Evolutionary conservation across 129 eudicot genomes (phyloP), one percentile per base, ranked within the genome.

Genomic region (Flaveria ramosissima): DNA sequence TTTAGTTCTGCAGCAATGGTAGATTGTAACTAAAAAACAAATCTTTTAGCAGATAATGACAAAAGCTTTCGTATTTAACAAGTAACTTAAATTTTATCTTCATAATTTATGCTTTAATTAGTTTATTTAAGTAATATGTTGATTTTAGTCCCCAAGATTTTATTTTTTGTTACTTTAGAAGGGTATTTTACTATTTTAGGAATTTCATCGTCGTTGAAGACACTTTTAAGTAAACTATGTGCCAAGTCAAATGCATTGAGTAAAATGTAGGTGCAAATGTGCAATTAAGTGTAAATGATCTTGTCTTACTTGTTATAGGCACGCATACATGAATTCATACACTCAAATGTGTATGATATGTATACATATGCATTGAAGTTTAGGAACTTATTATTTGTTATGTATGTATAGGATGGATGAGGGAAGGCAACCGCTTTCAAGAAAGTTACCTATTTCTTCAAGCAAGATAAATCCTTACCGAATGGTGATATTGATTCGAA

Each of bases 381-480:
- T 4, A 68, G 46, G 26, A 53, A 66, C 24, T 69, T 11, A 45
- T 46, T 7, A 20, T 61, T 48, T 13, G 10, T 76, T 19, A 11
- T 50, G 21, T 77, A 26, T 71, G 20, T 73, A 71, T 82, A 92
- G 98, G 92, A 92, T 88, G 96, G 98, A 92, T 50, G 98, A 92
- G 80, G 98, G 98, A 36, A 88, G 98, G 72, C 98, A 92, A 51
- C 98, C 98, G 46, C 93, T 92, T 19, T 92, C 98, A 14, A 90
- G 98, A 81, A 92, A 92, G 86, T 43, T 86, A 59, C 98, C 98
- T 0, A 90, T 92, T 80, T 78, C 98, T 68, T 88, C 98, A 67
- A 92, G 98, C 96, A 92, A 84, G 89, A 89, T 92, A 80, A 92
- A 72, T 71, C 97, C 97, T 23, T 92, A 92, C 85, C 82, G 97